Base-by-base conservation (phyloP, 768 basidiomycete species). In the Collybiopsis luxurians region DNA sequence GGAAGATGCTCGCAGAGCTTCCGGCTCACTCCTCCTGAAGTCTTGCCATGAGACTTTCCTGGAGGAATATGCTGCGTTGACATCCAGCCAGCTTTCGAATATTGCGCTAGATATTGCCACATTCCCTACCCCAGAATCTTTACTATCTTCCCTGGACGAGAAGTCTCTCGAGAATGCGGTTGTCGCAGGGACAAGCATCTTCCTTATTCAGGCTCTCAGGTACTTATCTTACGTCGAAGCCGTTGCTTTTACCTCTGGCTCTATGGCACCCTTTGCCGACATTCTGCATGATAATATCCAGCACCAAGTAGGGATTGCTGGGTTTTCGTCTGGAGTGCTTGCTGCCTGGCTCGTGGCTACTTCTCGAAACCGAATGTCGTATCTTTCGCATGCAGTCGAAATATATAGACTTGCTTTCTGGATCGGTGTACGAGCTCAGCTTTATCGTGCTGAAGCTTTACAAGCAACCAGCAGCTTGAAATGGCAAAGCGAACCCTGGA, bases 41-140 rank as follows among this genome's bases (percentile, higher is more conserved):
- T 75, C 82, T 1, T 87, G 82, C 60, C 67, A 76, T 50, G 73
- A 80, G 30, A 75, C 72, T 12, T 81, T 87, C 58, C 75, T 73
- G 53, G 63, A 60, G 26, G 85, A 86, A 63, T 64, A 86, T 11
- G 70, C 69, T 1, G 69, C 76, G 0, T 61, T 87, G 17, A 64
- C 79, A 15, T 55, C 69, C 1, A 34, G 59, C 5, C 74, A 77
- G 21, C 61, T 74, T 17, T 61, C 65, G 43, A 62, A 67, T 54
- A 58, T 70, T 17, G 73, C 74, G 51, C 71, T 84, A 61, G 73
- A 71, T 63, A 60, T 73, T 0, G 51, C 64, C 1, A 79, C 86
- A 61, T 87, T 86, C 57, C 58, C 61, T 6, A 64, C 64, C 21
- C 71, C 69, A 27, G 61, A 63, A 27, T 66, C 74, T 0, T 70